phyloP scores from a whole-genome alignment of 352 stramenopile genomes.

The Globisporangium polare region DNA sequence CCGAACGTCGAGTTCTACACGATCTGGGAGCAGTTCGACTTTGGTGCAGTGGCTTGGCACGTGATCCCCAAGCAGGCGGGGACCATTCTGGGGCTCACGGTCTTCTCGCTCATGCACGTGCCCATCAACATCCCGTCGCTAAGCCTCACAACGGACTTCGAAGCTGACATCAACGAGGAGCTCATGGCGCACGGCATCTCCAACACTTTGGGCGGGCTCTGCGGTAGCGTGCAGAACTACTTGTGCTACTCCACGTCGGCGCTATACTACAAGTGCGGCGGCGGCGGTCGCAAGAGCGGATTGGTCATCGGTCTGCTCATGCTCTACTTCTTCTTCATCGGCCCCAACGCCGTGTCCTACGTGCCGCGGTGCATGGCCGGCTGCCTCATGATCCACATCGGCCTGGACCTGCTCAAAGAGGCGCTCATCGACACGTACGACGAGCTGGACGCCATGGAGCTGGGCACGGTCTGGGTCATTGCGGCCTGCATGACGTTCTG shows the following conservation, averaged over 20 bases:
- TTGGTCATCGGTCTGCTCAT: slow-evolving; percentile 66
- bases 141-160: slow-evolving; percentile 74
- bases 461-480: slow-evolving; percentile 90
- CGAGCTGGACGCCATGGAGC: slow-evolving; percentile 89
- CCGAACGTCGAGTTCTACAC: slow-evolving; percentile 69
- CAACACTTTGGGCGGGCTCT: slow-evolving; percentile 84
- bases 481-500: slow-evolving; percentile 89
- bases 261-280: slow-evolving; percentile 88
- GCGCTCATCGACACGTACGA: slow-evolving; percentile 85
- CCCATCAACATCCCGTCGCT: slow-evolving; percentile 94
- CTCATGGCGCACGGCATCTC: slow-evolving; percentile 91
- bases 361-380: slow-evolving; percentile 92
- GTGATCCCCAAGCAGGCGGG: slow-evolving; percentile 72
- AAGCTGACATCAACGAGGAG: slow-evolving; percentile 93
- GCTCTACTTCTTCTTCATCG: slow-evolving; percentile 87
- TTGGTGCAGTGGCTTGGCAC: slow-evolving; percentile 60
- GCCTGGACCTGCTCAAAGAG: slow-evolving; percentile 87
- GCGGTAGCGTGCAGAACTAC: slow-evolving; percentile 90
- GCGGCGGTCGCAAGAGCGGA: slow-evolving; percentile 57
- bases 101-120: slow-evolving; percentile 95
- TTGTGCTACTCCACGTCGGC: slow-evolving; percentile 86
- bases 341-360: slow-evolving; percentile 78
- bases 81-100: slow-evolving; percentile 82
- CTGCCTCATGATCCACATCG: slow-evolving; percentile 90
- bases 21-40: slow-evolving; percentile 74